Conservation (phyloP, 2,329 filamentous ascomycete species). For the Sclerotinia sclerotiorum region DNA sequence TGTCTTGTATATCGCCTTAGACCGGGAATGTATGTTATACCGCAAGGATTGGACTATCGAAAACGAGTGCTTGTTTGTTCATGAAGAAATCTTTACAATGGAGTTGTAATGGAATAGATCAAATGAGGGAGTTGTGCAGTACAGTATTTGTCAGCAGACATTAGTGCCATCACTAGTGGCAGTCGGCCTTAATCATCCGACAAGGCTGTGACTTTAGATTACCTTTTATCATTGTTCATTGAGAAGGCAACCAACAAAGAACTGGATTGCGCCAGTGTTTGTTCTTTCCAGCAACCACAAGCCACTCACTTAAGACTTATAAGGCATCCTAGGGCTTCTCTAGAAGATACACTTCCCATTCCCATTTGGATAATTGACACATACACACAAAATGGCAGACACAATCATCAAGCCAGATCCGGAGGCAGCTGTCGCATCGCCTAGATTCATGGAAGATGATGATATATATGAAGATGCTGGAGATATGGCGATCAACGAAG, state of each 20-base stretch:
- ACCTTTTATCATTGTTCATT: not conserved
- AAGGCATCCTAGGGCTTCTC: not conserved
- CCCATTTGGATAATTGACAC: not conserved
- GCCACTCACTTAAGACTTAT: not conserved
- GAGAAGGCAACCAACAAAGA: slow-evolving; percentile 2
- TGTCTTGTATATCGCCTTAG: not conserved
- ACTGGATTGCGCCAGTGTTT: slow-evolving; percentile 10
- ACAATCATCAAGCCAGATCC: slow-evolving; percentile 51
- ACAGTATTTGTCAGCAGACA: slow-evolving; percentile 14
- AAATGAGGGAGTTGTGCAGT: not conserved
- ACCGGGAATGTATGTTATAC: not conserved
- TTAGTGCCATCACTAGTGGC: not conserved
- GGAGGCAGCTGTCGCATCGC: slow-evolving; percentile 45
- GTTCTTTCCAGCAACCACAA: not conserved
- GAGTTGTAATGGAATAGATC: not conserved
- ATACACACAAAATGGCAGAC: slow-evolving; percentile 36
- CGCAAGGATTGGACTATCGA: not conserved
- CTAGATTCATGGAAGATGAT: slow-evolving; percentile 55
- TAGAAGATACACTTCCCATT: not conserved
- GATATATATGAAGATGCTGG: slow-evolving; percentile 70
- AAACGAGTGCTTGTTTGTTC: not conserved
- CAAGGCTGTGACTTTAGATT: slow-evolving; percentile 17
- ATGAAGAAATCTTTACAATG: not conserved
- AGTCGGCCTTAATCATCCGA: slow-evolving; percentile 6
- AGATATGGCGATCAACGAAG: slow-evolving; percentile 57